Conservation (phyloP, 768 basidiomycete species). For the Gloeophyllum trabeum region DNA sequence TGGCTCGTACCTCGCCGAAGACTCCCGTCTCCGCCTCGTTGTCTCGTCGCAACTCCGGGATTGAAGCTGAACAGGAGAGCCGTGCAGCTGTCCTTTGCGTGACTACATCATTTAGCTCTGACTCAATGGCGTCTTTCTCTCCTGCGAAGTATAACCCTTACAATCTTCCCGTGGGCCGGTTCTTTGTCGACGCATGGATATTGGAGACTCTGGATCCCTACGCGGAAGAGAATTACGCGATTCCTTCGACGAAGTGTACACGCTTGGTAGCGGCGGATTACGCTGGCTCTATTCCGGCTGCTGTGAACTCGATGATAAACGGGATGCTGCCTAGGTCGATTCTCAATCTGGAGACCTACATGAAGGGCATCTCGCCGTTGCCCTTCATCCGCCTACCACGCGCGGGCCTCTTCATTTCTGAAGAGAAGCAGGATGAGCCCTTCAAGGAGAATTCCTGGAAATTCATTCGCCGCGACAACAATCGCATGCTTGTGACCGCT, state of each 20-base stretch:
- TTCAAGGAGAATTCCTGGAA: constrained; percentile 40
- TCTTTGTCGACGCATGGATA: constrained; percentile 91
- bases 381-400: constrained; percentile 65
- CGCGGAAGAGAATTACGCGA: constrained; percentile 85
- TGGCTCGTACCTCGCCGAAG: constrained; percentile 37
- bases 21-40: constrained; percentile 22
- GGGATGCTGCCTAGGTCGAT: constrained; percentile 63
- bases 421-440: constrained; percentile 36
- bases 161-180: constrained; percentile 61
- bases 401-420: constrained; percentile 44
- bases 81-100: constrained; percentile 72
- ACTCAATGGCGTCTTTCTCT: constrained; percentile 44
- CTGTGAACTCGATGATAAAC: constrained; percentile 81
- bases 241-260: constrained; percentile 87
- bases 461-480: constrained; percentile 47
- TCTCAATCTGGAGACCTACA: constrained; percentile 59
- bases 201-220: constrained; percentile 95
- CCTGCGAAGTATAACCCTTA: constrained; percentile 67
- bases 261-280: constrained; percentile 80
- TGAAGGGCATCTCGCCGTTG: constrained; percentile 53
- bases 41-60: constrained; percentile 30
- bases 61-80: constrained; percentile 21
- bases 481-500: constrained; percentile 43
- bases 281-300: constrained; percentile 73
- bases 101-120: constrained; percentile 70